Conservation (phyloP, 805 yeast species). For the Candida methanosorbosa region DNA sequence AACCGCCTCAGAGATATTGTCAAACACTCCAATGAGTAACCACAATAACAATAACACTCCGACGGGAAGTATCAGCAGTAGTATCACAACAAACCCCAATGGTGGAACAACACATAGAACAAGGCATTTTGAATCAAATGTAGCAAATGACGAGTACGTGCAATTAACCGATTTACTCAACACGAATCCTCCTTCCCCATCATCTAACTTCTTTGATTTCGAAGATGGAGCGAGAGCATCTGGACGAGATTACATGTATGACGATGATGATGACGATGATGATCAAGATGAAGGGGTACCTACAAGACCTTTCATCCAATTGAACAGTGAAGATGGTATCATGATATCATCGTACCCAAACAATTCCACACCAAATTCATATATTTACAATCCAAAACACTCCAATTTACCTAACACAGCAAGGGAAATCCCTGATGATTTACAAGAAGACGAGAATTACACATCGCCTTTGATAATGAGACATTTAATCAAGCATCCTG, state of each 20-base stretch:
- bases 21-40: background rate
- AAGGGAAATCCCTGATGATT: constrained; percentile 31
- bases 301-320: constrained; percentile 21
- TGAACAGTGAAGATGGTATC: constrained; percentile 16
- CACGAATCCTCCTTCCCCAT: constrained; percentile 26
- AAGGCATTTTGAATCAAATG: constrained; percentile 22
- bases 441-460: constrained; percentile 33
- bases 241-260: too few relatives aligned
- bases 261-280: constrained; percentile 6
- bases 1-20: constrained; percentile 1
- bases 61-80: background rate
- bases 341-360: constrained; percentile 25
- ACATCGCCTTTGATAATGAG: constrained; percentile 50
- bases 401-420: constrained; percentile 43
- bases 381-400: constrained; percentile 42
- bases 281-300: background rate
- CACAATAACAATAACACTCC: too few relatives aligned
- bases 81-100: too few relatives aligned
- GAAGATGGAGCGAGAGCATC: too few relatives aligned
- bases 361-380: constrained; percentile 30
- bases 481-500: constrained; percentile 43
- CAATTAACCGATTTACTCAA: constrained; percentile 31
- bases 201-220: constrained; percentile 18
- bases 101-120: too few relatives aligned
- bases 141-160: constrained; percentile 33